These are phyloP conservation scores for Gynostemma pentaphyllum DNA, from an alignment of 306 rosid species.

Conservation along the genomic window DNA sequence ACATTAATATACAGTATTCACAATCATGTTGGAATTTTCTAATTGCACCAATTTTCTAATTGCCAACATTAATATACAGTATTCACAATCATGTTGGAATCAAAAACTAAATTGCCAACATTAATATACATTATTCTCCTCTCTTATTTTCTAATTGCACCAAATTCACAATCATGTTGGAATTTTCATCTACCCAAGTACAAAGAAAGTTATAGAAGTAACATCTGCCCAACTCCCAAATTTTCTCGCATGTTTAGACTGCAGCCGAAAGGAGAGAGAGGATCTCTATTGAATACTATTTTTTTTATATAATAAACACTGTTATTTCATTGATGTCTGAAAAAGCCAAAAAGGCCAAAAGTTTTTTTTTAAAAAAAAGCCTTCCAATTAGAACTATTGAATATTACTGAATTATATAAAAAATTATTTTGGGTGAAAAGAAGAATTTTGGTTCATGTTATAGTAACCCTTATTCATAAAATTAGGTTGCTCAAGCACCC, in stretches of 20 bases:
- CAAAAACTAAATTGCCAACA: neutral
- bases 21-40: no score
- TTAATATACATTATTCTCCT: neutral
- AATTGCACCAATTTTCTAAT: no score
- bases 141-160: neutral
- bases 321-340: no score
- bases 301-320: no score
- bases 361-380: no score
- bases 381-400: no score
- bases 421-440: neutral
- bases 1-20: neutral
- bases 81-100: no score
- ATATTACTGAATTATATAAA: no score
- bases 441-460: neutral
- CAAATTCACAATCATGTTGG: neutral
- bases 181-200: neutral
- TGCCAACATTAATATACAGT: neutral
- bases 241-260: neutral
- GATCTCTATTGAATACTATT: no score
- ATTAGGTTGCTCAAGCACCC: neutral
- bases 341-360: no score
- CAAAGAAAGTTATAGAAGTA: neutral
- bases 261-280: neutral
- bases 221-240: neutral
- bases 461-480: neutral